Evolutionary conservation across 1,284 basidiomycete species (phyloP).

Genomic region (Agroathelia rolfsii): DNA sequence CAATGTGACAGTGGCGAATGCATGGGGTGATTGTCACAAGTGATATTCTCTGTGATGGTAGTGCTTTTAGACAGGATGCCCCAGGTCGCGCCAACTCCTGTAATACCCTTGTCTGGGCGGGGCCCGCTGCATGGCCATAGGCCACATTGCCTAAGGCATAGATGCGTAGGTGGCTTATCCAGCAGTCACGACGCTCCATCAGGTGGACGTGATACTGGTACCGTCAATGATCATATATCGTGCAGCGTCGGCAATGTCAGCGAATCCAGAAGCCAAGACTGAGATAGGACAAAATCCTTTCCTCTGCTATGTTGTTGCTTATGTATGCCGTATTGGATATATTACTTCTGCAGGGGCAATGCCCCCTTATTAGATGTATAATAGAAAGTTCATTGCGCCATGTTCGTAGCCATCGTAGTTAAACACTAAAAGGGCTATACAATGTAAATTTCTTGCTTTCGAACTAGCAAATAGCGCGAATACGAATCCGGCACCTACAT

Average conservation of each 20-base stretch:
- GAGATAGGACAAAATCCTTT: slow-evolving; percentile 24
- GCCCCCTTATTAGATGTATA: slow-evolving; percentile 25
- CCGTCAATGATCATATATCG: slow-evolving; percentile 38
- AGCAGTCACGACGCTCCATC: slow-evolving; percentile 28
- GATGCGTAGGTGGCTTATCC: slow-evolving; percentile 31
- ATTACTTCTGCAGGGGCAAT: slow-evolving; percentile 23
- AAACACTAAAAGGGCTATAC: slow-evolving; percentile 36
- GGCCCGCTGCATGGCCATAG: slow-evolving; percentile 28
- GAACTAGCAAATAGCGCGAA: slow-evolving; percentile 33
- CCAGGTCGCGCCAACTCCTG: not conserved
- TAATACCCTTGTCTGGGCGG: slow-evolving; percentile 18
- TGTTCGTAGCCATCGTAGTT: slow-evolving; percentile 37
- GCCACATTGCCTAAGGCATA: slow-evolving; percentile 35
- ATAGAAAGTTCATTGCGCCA: slow-evolving; percentile 29
- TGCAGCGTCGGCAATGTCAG: no score
- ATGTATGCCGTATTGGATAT: slow-evolving; percentile 23
- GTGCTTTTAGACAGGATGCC: slow-evolving; percentile 1
- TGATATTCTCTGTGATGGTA: slow-evolving; percentile 1
- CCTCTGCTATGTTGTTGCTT: slow-evolving; percentile 14
- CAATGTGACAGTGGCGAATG: slow-evolving; percentile 21
- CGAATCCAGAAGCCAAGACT: no score
- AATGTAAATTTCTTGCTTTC: slow-evolving; percentile 32
- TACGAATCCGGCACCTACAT: slow-evolving; percentile 49
- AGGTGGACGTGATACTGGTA: slow-evolving; percentile 26
- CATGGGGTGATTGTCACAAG: slow-evolving; percentile 18